Evolutionary conservation across 176 grass and related monocot species (phyloP), one percentile per base, ranked within the genome.

Genomic region (Avena insularis): DNA sequence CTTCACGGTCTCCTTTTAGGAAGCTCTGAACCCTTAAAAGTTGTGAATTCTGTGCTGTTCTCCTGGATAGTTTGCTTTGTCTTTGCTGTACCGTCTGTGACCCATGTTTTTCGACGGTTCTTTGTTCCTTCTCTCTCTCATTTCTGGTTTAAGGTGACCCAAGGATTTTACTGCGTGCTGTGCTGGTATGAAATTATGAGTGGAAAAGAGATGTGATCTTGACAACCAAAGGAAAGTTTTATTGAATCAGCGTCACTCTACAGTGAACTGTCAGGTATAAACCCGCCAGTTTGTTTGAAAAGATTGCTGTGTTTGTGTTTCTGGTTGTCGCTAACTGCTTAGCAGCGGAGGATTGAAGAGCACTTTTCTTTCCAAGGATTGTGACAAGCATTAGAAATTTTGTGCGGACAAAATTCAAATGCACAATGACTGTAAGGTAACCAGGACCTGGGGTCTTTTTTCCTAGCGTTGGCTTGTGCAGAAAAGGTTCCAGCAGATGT

Each of bases 1-100:
- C 65, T 57, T n/a, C 54, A 6, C 1, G 20, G 50, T n/a, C 60
- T 84, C 40, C 31, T 17, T 88, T 80, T 77, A 84, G 85, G 80
- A 91, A 80, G 48, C 65, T 49, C 38, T 59, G 80, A 68, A 70
- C 78, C 83, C 80, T 43, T 43, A 43, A 36, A 11, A 70, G 84
- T 75, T 88, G 86, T 91, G 86, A 85, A 85, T 91, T 49, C 70
- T 87, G 58, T 74, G 35, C 12, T 45, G 11, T 73, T 70, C 85
- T 67, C 48, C 67, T 5, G 2, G 49, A 84, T 81, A 17, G 57
- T 57, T 57, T 80, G 58, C 49, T 43, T 58, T 86, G 67, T 69
- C 80, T 88, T 73, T 71, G 17, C 20, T 86, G 69, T 90, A 77
- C 51, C 50, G 21, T 31, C 9, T 12, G 17, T 65, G 83, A 63